Conservation (phyloP, 352 stramenopile species). For the Phytophthora podocarpi region DNA sequence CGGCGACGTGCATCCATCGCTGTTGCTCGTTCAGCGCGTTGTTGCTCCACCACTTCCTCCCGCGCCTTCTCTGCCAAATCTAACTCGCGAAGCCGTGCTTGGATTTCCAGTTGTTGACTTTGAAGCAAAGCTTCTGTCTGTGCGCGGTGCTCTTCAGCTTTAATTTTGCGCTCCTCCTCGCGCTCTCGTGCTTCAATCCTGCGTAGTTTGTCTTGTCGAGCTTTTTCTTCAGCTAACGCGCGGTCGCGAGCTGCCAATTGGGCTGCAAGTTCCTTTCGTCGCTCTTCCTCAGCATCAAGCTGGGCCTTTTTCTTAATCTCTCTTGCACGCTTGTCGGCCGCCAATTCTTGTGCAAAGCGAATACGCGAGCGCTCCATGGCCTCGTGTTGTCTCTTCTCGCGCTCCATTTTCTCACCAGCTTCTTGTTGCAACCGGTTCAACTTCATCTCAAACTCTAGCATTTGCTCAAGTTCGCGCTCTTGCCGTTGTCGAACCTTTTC, state of each 20-base stretch:
- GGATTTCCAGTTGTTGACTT: slow-evolving; percentile 73
- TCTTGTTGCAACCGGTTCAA: slow-evolving; percentile 87
- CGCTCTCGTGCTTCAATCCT: slow-evolving; percentile 68
- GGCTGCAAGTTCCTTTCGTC: slow-evolving; percentile 59
- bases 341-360: slow-evolving; percentile 67
- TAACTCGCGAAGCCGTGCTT: slow-evolving; percentile 59
- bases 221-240: slow-evolving; percentile 76
- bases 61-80: slow-evolving; percentile 67
- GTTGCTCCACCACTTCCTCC: slow-evolving; percentile 78
- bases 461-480: slow-evolving; percentile 88
- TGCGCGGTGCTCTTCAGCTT: slow-evolving; percentile 72
- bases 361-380: slow-evolving; percentile 70
- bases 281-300: slow-evolving; percentile 84
- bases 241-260: slow-evolving; percentile 78
- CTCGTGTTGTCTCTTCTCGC: slow-evolving; percentile 67
- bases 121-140: slow-evolving; percentile 60
- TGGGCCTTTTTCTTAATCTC: slow-evolving; percentile 88
- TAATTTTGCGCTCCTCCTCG: slow-evolving; percentile 76
- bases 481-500: slow-evolving; percentile 80
- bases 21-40: slow-evolving; percentile 61
- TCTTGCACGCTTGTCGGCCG: slow-evolving; percentile 72
- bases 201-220: slow-evolving; percentile 69
- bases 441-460: slow-evolving; percentile 93
- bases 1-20: slow-evolving; percentile 70
- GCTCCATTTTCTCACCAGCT: slow-evolving; percentile 67